Base-by-base conservation (phyloP, 495 filamentous ascomycete genomes). In the Umbilicaria muhlenbergii region DNA sequence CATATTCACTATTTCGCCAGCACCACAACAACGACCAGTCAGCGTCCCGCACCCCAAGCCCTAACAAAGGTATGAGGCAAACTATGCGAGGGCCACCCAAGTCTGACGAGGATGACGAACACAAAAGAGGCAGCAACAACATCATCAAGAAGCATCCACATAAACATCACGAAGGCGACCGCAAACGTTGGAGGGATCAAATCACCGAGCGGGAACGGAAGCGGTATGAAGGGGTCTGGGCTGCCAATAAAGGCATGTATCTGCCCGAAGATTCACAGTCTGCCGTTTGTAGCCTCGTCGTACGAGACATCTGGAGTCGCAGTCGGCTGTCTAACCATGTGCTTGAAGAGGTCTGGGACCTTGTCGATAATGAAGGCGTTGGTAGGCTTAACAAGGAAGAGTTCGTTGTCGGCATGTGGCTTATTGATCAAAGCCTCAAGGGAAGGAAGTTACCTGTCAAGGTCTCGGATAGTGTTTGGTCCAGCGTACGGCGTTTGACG, bases 161-260 rank as follows among this genome's bases (percentile, higher is more conserved):
- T 58, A 84, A 88, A 49, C 86, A 95, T 56, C 78, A 83, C 53
- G 88, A 96, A 59, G 88, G 87, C 3, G 73, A 83, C 34, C 75
- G 86, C 16, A 83, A 78, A 53, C 72, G 83, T n/a, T 95, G 86
- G 84, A 69, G 80, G 28, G 79, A 83, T 45, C 69, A 75, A 42
- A 69, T 96, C 34, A 83, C 82, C 0, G 74, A 81, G 45, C 62
- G 76, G 8, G 85, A 95, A 53, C 71, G 86, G 33, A 86, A 83
- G 52, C 69, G 89, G n/a, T 96, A 96, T 53, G 91, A 96, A 62
- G 92, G 86, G 4, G 80, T 98, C 3, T 98, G 87, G 86, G 91
- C 92, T 18, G 87, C 86, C 14, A 96, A 98, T 53, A 75, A 75
- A 45, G 89, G 87, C 0, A 43, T 88, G n/a, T 60, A 71, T 31